phyloP scores from a whole-genome alignment of 441 rosid species.

The Monsonia emarginata region DNA sequence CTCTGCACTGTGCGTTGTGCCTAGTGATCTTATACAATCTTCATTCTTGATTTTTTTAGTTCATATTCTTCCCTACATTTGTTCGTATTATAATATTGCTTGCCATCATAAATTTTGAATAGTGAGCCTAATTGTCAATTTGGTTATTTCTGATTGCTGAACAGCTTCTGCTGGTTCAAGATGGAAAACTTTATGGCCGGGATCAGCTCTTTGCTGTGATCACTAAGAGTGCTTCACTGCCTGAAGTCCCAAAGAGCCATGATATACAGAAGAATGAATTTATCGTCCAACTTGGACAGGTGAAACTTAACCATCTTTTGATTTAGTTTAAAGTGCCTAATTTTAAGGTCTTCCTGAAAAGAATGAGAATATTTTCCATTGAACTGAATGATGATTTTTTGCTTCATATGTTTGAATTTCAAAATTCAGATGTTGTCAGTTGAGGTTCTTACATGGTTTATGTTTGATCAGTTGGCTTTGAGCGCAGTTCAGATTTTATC shows the following conservation, averaged over 20 bases:
- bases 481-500: not conserved
- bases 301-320: slow-evolving; percentile 22
- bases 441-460: not conserved
- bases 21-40: not conserved
- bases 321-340: not conserved
- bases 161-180: slow-evolving; percentile 91
- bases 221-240: slow-evolving; percentile 54
- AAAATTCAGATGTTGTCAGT: not conserved
- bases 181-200: slow-evolving; percentile 86
- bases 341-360: not conserved
- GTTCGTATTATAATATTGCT: not conserved
- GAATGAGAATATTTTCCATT: not conserved
- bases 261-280: slow-evolving; percentile 62
- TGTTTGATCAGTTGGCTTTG: not conserved
- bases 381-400: not conserved
- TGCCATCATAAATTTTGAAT: not conserved
- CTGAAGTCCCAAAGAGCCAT: slow-evolving; percentile 55
- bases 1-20: not conserved
- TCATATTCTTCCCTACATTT: not conserved
- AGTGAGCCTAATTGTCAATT: not conserved
- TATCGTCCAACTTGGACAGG: slow-evolving; percentile 70
- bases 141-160: slow-evolving; percentile 11
- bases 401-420: not conserved
- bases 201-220: slow-evolving; percentile 61
- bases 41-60: slow-evolving; percentile 1